phyloP scores from a whole-genome alignment of 2,329 filamentous ascomycete genomes.

The Cercospora janseana region DNA sequence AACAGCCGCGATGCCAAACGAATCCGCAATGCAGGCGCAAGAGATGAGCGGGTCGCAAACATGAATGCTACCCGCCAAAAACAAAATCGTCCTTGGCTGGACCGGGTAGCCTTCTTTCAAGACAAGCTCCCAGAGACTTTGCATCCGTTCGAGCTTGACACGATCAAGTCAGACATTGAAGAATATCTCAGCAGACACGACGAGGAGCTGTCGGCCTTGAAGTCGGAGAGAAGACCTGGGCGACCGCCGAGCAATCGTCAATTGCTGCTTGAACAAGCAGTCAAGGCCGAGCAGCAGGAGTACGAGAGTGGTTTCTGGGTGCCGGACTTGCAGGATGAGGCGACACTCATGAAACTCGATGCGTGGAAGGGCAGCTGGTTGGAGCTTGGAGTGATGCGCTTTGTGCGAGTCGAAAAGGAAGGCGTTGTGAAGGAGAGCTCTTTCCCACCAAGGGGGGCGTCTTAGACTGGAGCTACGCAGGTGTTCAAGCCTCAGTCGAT shows the following conservation, averaged over 20 bases:
- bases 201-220: constrained; percentile 65
- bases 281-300: constrained; percentile 71
- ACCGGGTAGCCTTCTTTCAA: constrained; percentile 70
- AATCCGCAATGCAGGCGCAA: constrained; percentile 71
- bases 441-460: constrained; percentile 65
- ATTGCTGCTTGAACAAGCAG: constrained; percentile 70
- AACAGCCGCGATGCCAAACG: constrained; percentile 83
- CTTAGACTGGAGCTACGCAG: no score
- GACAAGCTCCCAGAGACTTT: constrained; percentile 35
- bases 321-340: constrained; percentile 69
- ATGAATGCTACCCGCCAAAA: constrained; percentile 68
- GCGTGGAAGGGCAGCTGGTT: constrained; percentile 84
- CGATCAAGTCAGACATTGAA: constrained; percentile 54
- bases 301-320: constrained; percentile 82
- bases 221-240: constrained; percentile 71
- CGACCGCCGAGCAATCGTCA: constrained; percentile 75
- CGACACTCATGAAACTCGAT: constrained; percentile 64
- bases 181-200: constrained; percentile 61
- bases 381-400: constrained; percentile 71
- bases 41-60: constrained; percentile 79
- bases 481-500: no score
- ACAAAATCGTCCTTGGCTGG: constrained; percentile 63
- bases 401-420: constrained; percentile 67
- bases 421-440: constrained; percentile 66
- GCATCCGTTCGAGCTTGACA: constrained; percentile 53